A percentile compares a stretch with the other conserved stretches of the same genome.
Conservation (phyloP, 2,329 filamentous ascomycete genomes). For the Camillea tinctor region DNA sequence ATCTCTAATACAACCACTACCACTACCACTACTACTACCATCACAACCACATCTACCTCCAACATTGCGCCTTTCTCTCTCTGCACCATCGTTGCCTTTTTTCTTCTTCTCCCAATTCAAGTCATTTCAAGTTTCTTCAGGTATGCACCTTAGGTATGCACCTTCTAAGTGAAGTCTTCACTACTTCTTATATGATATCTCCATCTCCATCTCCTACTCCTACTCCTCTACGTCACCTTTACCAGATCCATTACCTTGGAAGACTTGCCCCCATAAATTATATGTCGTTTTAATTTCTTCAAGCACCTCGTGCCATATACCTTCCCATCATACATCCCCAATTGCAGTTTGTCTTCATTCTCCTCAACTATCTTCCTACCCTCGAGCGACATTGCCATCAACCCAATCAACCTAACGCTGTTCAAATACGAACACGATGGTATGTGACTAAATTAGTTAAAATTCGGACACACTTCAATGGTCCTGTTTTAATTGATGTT, state of each 20-base stretch:
- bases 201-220: background rate
- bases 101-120: background rate
- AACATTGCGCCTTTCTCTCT: background rate
- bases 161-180: background rate
- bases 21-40: background rate
- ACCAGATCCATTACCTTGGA: background rate
- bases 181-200: background rate
- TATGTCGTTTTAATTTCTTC: background rate
- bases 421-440: constrained; percentile 13
- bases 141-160: background rate
- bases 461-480: background rate
- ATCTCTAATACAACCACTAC: background rate
- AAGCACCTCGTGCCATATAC: no score
- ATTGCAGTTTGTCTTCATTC: background rate
- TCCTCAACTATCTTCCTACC: background rate
- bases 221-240: background rate
- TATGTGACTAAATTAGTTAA: constrained; percentile 10
- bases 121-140: background rate
- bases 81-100: background rate
- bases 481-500: background rate
- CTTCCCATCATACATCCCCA: background rate
- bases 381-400: background rate
- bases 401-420: background rate
- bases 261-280: background rate
- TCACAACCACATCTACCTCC: background rate